Percentiles rank a stretch among this genome's conserved stretches.
phyloP scores from a whole-genome alignment of 2,329 filamentous ascomycete species.

The Sclerotinia glacialis region DNA sequence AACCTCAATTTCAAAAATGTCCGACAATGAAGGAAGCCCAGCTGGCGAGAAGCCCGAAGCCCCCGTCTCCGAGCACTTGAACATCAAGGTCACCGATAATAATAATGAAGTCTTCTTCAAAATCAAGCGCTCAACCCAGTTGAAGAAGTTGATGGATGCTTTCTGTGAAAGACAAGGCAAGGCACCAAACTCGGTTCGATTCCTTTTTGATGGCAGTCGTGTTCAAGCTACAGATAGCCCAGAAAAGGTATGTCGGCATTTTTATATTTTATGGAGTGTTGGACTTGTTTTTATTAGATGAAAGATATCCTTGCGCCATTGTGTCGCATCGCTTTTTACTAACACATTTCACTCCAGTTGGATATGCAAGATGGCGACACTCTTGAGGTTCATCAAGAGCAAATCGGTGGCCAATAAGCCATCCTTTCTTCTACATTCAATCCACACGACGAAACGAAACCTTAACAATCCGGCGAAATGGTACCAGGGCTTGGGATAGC shows the following conservation, averaged over 20 bases:
- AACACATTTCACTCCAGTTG: slow-evolving; percentile 57
- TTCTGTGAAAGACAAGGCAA: slow-evolving; percentile 98
- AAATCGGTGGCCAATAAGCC: slow-evolving; percentile 69
- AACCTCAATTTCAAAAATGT: slow-evolving; percentile 32
- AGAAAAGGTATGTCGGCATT: slow-evolving; percentile 68
- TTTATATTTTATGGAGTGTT: not conserved
- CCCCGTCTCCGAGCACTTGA: slow-evolving; percentile 71
- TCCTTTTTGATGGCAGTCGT: slow-evolving; percentile 92
- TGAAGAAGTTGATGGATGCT: slow-evolving; percentile 97
- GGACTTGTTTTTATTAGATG: no score
- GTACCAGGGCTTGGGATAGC: slow-evolving; percentile 9
- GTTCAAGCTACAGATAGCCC: slow-evolving; percentile 88
- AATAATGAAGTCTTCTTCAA: slow-evolving; percentile 99
- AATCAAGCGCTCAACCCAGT: slow-evolving; percentile 93
- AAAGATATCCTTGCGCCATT: not conserved
- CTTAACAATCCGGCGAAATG: slow-evolving; percentile 7
- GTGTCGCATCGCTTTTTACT: slow-evolving; percentile 9
- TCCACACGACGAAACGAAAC: slow-evolving; percentile 19
- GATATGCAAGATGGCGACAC: slow-evolving; percentile 97
- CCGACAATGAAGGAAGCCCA: slow-evolving; percentile 49
- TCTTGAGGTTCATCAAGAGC: slow-evolving; percentile 96
- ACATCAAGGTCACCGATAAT: slow-evolving; percentile 99
- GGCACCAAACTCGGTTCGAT: slow-evolving; percentile 77
- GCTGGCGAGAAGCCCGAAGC: slow-evolving; percentile 39
- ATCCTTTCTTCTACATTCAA: not conserved